Evolutionary conservation across 2,329 filamentous ascomycete genomes (phyloP).

Genomic region (Alternaria triticina): DNA sequence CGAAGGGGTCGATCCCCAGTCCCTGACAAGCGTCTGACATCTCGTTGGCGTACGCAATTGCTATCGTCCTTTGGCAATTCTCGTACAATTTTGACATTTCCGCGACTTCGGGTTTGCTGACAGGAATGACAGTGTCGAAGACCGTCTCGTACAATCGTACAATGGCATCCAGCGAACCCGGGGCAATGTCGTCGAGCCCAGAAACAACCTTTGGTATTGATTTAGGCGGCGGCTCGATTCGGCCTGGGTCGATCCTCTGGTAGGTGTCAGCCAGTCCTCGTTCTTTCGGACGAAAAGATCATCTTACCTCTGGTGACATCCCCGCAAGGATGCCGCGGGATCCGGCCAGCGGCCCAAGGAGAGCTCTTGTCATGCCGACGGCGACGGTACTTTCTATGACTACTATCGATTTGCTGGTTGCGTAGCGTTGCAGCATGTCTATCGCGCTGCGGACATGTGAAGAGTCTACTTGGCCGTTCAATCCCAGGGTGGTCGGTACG

Average conservation of each 20-base stretch:
- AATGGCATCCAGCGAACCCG: conserved; percentile 53
- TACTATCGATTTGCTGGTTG: conserved; percentile 54
- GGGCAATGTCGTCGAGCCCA: conserved; percentile 49
- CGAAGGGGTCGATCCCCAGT: conserved; percentile 58
- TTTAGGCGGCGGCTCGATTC: conserved; percentile 44
- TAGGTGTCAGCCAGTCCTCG: not conserved
- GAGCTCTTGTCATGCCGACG: conserved; percentile 60
- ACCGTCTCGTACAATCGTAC: conserved; percentile 54
- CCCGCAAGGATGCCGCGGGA: conserved; percentile 31
- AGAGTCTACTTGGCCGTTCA: conserved; percentile 57
- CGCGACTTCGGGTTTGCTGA: conserved; percentile 61
- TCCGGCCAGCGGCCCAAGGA: conserved; percentile 55
- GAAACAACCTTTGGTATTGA: conserved; percentile 63
- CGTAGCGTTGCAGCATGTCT: conserved; percentile 50
- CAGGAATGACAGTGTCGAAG: conserved; percentile 57
- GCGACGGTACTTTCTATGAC: conserved; percentile 61
- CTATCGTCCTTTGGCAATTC: conserved; percentile 64
- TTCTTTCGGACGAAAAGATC: not conserved
- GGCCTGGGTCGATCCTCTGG: conserved; percentile 60
- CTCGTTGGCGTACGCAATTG: conserved; percentile 63
- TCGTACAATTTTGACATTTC: conserved; percentile 67
- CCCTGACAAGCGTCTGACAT: conserved; percentile 61
- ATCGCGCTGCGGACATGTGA: conserved; percentile 57
- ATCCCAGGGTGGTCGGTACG: conserved; percentile 58
- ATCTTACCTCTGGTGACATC: conserved; percentile 58